A percentile compares a stretch with the other conserved stretches of the same genome.
Conservation (phyloP, 2,329 filamentous ascomycete species). For the Mycosphaerella sp. region DNA sequence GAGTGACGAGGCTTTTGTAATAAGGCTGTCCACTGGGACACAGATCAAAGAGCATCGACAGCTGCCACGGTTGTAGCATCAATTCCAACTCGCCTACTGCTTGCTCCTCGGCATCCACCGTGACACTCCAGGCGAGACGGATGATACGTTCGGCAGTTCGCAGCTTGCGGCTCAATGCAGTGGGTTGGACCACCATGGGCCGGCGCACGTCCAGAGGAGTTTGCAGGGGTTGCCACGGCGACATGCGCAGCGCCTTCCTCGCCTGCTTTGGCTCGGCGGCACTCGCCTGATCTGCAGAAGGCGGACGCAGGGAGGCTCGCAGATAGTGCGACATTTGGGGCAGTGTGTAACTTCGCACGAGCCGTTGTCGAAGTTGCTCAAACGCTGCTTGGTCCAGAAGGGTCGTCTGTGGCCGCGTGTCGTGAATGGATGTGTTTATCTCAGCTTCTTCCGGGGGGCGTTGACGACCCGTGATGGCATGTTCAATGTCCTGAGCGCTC, state of each 20-base stretch:
- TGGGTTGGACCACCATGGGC: conserved; percentile 7
- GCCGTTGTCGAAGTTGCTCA: conserved; percentile 15
- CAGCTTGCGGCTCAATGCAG: conserved; percentile 11
- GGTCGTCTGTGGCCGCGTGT: conserved; percentile 20
- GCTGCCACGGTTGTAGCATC: conserved; percentile 25
- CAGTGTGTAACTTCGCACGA: conserved; percentile 24
- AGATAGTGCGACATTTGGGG: conserved; percentile 26
- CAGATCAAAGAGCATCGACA: conserved; percentile 26
- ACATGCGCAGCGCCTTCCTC: background rate
- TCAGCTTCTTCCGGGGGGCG: conserved; percentile 23
- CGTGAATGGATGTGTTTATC: conserved; percentile 28
- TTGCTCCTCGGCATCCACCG: conserved; percentile 22
- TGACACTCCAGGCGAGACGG: conserved; percentile 26
- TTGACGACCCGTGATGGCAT: conserved; percentile 15
- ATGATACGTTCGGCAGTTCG: conserved; percentile 25
- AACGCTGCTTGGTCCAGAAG: conserved; percentile 23
- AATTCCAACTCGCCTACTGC: conserved; percentile 28
- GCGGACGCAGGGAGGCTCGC: background rate
- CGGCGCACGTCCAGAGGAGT: conserved; percentile 24
- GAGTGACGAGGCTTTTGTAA: conserved; percentile 20
- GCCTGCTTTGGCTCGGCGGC: background rate
- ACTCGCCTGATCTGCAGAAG: background rate
- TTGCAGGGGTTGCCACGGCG: conserved; percentile 23
- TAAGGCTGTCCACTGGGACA: conserved; percentile 9
- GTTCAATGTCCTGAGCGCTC: conserved; percentile 23